Conservation (phyloP, 2,329 filamentous ascomycete species). For the Akanthomyces muscarius region DNA sequence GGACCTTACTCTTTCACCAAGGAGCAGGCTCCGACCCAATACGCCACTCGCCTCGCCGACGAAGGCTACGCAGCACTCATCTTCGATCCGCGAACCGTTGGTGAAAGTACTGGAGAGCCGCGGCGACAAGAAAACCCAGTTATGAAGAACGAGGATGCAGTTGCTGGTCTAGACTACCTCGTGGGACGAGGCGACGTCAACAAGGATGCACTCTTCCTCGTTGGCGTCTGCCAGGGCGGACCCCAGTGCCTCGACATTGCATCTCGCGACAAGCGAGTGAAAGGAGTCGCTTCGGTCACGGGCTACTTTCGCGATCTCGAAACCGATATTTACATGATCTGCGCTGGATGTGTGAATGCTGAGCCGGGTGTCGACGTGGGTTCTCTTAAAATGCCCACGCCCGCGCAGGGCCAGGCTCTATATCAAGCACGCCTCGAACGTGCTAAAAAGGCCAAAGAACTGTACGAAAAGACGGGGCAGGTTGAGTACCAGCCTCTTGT, state of each 20-base stretch:
- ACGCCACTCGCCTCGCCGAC: constrained; percentile 29
- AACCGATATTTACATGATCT: constrained; percentile 30
- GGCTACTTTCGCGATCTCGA: constrained; percentile 29
- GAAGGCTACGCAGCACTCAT: constrained; percentile 30
- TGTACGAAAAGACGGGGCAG: constrained; percentile 28
- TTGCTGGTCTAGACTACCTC: constrained; percentile 29
- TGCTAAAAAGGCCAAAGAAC: constrained; percentile 24
- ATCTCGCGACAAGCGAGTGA: constrained; percentile 25
- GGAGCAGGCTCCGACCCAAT: constrained; percentile 29
- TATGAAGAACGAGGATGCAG: constrained; percentile 29
- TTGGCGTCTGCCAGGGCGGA: constrained; percentile 29
- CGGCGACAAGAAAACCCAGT: constrained; percentile 28
- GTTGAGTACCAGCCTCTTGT: constrained; percentile 28
- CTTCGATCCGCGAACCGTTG: constrained; percentile 30
- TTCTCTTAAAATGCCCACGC: constrained; percentile 26
- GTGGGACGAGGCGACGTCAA: constrained; percentile 25
- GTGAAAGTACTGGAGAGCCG: constrained; percentile 28
- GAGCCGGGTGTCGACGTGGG: constrained; percentile 25
- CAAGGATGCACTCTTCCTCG: constrained; percentile 25
- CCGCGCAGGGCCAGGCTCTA: constrained; percentile 27
- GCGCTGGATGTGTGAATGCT: constrained; percentile 27
- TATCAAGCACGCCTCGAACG: constrained; percentile 25
- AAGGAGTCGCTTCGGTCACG: constrained; percentile 24
- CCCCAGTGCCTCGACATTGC: constrained; percentile 29
- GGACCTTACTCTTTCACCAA: constrained; percentile 28